These are phyloP conservation scores for Metschnikowia lunata DNA, from an alignment of 805 yeast genomes.

Conservation along the genomic window DNA sequence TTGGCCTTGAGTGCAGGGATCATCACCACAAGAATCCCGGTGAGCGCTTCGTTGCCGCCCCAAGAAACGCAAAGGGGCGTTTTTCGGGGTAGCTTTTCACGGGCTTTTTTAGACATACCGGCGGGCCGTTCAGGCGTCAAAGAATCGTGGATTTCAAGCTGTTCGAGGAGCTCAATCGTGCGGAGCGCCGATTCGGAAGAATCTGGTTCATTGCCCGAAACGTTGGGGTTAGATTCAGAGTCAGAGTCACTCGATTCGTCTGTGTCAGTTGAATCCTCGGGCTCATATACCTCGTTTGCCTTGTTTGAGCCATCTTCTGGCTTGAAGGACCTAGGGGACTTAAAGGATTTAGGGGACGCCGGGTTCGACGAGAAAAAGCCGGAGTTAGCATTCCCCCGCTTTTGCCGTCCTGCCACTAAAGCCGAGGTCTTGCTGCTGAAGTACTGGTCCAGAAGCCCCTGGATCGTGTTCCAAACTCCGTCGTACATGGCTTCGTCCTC, in stretches of 20 bases:
- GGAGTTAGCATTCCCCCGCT: neutral
- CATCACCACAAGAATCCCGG: constrained; percentile 36
- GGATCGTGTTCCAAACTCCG: constrained; percentile 32
- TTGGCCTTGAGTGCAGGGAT: constrained; percentile 33
- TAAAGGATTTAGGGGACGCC: neutral
- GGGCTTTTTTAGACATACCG: constrained; percentile 59
- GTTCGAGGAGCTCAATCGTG: constrained; percentile 4
- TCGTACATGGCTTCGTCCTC: constrained; percentile 39
- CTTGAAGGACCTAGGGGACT: neutral
- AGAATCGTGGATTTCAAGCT: constrained; percentile 30
- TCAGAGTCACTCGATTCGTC: neutral
- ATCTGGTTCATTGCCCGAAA: neutral
- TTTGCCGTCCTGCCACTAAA: constrained; percentile 7
- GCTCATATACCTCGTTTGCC: neutral
- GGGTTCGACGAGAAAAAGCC: neutral
- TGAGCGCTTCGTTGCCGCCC: constrained; percentile 53
- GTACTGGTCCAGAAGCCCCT: constrained; percentile 22
- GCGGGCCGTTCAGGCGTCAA: constrained; percentile 49
- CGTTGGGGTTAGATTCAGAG: neutral
- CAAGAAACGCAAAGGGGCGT: constrained; percentile 48
- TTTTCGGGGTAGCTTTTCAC: constrained; percentile 48
- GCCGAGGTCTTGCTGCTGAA: constrained; percentile 20
- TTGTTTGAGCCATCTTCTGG: neutral
- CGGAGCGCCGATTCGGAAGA: neutral
- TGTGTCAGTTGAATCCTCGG: constrained; percentile 2